Percentiles rank a stretch among this genome's conserved stretches.
Conservation (phyloP, 83 land plant species). For the Thuja plicata region DNA sequence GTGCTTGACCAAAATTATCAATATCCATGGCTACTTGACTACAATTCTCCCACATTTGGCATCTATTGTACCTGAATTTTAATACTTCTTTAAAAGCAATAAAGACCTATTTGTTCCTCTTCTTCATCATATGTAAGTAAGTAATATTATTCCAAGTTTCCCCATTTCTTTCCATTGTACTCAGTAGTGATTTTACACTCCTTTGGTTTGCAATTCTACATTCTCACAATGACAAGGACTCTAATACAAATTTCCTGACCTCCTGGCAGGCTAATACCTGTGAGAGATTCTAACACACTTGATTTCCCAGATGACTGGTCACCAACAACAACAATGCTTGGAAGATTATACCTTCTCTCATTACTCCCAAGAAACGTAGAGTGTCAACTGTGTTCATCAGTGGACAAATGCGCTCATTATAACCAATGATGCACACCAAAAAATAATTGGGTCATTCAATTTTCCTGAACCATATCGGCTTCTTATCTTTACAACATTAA, state of each 20-base stretch:
- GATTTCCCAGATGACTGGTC: slow-evolving; percentile 66
- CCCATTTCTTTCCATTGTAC: slow-evolving; percentile 18
- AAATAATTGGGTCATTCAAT: no score
- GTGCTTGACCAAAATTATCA: no score
- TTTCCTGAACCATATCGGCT: no score
- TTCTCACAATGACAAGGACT: slow-evolving; percentile 53
- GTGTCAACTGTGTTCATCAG: slow-evolving; percentile 49
- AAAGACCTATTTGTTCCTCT: no score
- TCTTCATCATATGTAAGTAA: slow-evolving; percentile 48
- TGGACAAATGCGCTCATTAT: slow-evolving; percentile 40
- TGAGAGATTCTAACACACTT: slow-evolving; percentile 63
- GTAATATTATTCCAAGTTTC: slow-evolving; percentile 99
- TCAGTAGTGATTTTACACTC: slow-evolving; percentile 23
- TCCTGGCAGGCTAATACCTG: slow-evolving; percentile 47
- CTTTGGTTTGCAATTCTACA: slow-evolving; percentile 24
- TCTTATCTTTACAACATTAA: no score
- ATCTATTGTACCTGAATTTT: no score
- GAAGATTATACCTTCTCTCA: slow-evolving; percentile 69
- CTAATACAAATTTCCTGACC: slow-evolving; percentile 72
- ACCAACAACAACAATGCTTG: slow-evolving; percentile 73
- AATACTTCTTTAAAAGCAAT: no score
- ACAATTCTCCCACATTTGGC: no score
- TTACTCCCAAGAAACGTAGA: slow-evolving; percentile 39
- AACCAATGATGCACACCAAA: no score
- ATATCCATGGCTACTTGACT: no score